Percentiles rank a stretch among this genome's conserved stretches.
These are phyloP conservation scores for Trichosanthes cucumerina DNA, from an alignment of 306 rosid species.

Conservation along the genomic window DNA sequence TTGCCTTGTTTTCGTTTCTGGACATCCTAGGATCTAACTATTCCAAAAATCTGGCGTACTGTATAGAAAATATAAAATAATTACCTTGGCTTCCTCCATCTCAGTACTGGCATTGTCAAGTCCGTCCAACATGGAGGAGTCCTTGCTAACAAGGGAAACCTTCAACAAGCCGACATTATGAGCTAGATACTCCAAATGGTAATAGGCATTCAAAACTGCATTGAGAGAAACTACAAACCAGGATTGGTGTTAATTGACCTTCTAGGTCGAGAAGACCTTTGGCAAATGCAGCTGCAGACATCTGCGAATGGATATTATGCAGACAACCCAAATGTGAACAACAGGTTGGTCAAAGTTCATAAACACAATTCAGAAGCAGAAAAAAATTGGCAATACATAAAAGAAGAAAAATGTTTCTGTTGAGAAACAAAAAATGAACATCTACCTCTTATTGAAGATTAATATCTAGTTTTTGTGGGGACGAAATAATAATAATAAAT, in stretches of 20 bases:
- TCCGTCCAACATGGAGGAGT: constrained; percentile 98
- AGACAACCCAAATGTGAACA: constrained; percentile 16
- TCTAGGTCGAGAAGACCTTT: constrained; percentile 98
- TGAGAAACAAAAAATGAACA: background rate
- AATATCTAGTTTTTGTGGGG: background rate
- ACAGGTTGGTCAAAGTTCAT: constrained; percentile 8
- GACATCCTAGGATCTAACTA: background rate
- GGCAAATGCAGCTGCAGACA: constrained; percentile 99
- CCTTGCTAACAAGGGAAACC: constrained; percentile 99
- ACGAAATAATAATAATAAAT: background rate
- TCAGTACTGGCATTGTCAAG: constrained; percentile 93
- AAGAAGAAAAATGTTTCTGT: background rate
- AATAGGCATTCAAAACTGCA: constrained; percentile 14
- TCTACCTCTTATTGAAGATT: background rate
- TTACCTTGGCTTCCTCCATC: constrained; percentile 92
- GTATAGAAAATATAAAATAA: background rate
- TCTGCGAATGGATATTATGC: constrained; percentile 43
- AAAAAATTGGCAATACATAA: background rate
- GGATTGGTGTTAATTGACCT: constrained; percentile 92
- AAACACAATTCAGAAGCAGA: background rate
- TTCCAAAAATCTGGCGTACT: background rate
- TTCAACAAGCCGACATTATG: constrained; percentile 24
- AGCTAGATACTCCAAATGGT: constrained; percentile 22
- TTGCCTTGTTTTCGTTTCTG: background rate
- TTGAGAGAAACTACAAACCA: constrained; percentile 45